These are phyloP conservation scores for Naganishia antarctica DNA, from an alignment of 768 basidiomycete species.

Conservation along the genomic window DNA sequence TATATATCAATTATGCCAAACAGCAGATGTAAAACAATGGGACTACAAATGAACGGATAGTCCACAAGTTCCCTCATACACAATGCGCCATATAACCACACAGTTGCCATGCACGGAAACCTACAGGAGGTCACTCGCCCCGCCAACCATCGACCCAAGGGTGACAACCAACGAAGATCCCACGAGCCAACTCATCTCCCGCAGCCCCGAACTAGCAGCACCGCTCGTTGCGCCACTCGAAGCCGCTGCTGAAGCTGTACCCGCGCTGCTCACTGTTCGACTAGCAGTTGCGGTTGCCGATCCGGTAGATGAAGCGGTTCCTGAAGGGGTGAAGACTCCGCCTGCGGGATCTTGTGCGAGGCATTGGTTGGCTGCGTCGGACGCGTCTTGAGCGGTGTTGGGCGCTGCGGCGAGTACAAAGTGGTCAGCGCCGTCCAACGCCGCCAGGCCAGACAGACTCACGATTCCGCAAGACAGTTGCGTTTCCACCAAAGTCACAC, in stretches of 20 bases:
- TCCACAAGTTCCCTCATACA: too few species aligned
- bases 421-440: too few species aligned
- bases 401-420: slow-evolving; percentile 34
- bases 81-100: too few species aligned
- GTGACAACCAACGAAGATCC: background rate
- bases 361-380: slow-evolving; percentile 41
- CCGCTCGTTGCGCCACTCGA: background rate
- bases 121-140: too few species aligned
- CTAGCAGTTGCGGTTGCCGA: background rate
- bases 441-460: slow-evolving; percentile 25
- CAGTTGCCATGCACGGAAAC: too few species aligned
- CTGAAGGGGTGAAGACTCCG: slow-evolving; percentile 30
- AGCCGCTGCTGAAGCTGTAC: background rate
- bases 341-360: slow-evolving; percentile 40
- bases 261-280: background rate
- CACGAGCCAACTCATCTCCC: background rate
- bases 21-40: background rate
- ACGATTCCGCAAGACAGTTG: slow-evolving; percentile 55
- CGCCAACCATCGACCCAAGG: background rate
- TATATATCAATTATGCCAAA: background rate
- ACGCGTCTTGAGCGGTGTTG: slow-evolving; percentile 46
- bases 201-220: background rate
- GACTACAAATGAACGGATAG: too few species aligned
- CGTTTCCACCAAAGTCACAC: slow-evolving; percentile 81
- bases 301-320: slow-evolving; percentile 8